Evolutionary conservation across 1,139 yeast species (phyloP).

Genomic region (Meyerozyma smithsonii): DNA sequence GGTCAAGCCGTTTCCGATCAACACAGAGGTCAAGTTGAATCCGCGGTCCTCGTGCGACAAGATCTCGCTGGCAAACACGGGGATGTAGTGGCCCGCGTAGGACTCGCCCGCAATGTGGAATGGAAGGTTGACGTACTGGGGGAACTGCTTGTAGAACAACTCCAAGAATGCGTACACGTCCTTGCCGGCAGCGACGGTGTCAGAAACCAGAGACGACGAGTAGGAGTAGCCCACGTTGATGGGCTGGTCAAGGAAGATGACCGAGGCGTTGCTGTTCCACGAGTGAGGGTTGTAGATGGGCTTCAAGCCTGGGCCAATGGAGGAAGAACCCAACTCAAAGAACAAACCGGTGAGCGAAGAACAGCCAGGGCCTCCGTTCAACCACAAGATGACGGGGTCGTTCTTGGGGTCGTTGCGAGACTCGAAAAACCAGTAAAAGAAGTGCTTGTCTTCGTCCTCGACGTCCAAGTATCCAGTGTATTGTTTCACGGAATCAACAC

Average conservation of each 20-base stretch:
- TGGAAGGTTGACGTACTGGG: slow-evolving; percentile 63
- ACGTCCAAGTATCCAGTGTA: slow-evolving; percentile 86
- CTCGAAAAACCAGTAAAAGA: slow-evolving; percentile 81
- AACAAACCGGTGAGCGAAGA: slow-evolving; percentile 87
- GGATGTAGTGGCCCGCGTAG: slow-evolving; percentile 98
- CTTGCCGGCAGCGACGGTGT: slow-evolving; percentile 84
- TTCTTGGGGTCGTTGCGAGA: slow-evolving; percentile 82
- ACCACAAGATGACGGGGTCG: slow-evolving; percentile 85
- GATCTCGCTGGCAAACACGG: slow-evolving; percentile 87
- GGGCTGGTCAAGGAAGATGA: slow-evolving; percentile 91
- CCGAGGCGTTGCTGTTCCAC: slow-evolving; percentile 88
- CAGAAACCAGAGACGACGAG: slow-evolving; percentile 56
- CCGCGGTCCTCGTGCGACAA: slow-evolving; percentile 70
- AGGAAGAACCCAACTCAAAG: slow-evolving; percentile 86
- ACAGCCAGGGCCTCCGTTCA: slow-evolving; percentile 92
- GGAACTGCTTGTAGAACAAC: slow-evolving; percentile 87
- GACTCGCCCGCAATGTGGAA: slow-evolving; percentile 99
- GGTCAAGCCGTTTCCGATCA: slow-evolving; percentile 95
- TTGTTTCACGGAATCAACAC: slow-evolving; percentile 75
- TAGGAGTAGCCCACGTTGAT: slow-evolving; percentile 92
- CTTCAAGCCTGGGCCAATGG: slow-evolving; percentile 59
- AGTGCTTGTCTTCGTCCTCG: slow-evolving; percentile 78
- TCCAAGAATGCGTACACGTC: slow-evolving; percentile 91
- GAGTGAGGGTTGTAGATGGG: slow-evolving; percentile 75
- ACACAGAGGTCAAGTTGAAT: slow-evolving; percentile 79